Base-by-base conservation (phyloP, 2,329 filamentous ascomycete species). In the Graphiopsis chlorocephala region DNA sequence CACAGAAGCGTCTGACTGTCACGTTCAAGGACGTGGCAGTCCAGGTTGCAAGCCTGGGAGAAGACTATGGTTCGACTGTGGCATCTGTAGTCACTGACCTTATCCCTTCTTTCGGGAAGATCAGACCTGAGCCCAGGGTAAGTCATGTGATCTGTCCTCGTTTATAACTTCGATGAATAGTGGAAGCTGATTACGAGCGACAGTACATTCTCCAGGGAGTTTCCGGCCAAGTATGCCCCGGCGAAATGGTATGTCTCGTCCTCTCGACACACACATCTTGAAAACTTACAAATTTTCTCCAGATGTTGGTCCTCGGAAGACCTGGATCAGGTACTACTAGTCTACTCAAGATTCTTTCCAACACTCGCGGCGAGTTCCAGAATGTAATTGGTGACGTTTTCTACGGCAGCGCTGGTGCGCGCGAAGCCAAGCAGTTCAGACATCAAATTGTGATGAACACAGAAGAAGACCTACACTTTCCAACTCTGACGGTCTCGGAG, bases 341-440 rank as follows among this genome's bases (percentile, higher is more conserved):
- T 0, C 80, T 92, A 20, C 79, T 92, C 53, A 91, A 89, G 69
- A 80, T 89, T 69, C 79, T 92, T 3, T 82, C 87, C 55, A 91
- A 91, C 69, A 82, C 85, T 63, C 79, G 87, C 45, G 56, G 55
- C 23, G 68, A 66, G 8, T 69, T 68, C 25, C 65, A 65, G 3
- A 61, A 64, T 31, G 52, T 73, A 42, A 56, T 67, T 6, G 73
- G 73, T 7, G 72, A 76, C 42, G 82, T 90, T 2, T 78, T 79
- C 28, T 90, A 84, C 69, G 88, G 83, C 1, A 76, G 77, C 0
- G 74, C 85, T 72, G 75, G 52, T 71, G 74, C 62, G 56, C 72
- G 75, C 29, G 78, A 81, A 71, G 75, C 77, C 26, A 76, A 79
- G 55, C 74, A 78, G 52, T 81, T 80, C 72, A 78, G 78, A 59